These are phyloP conservation scores for Salix suchowensis DNA, from an alignment of 345 rosid species.

Conservation along the genomic window DNA sequence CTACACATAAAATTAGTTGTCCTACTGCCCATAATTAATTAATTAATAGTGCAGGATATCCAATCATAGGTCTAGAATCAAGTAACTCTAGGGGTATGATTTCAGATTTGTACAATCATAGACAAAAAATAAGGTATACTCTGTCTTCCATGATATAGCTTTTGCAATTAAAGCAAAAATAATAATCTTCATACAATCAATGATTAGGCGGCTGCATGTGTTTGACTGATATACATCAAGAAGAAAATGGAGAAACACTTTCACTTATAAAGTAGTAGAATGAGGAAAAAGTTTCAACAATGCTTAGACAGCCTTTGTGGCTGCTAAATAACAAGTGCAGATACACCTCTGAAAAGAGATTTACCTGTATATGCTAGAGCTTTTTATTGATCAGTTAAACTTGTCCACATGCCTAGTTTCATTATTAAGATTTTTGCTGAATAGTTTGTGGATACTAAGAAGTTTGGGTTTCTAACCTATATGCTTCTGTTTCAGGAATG, in stretches of 20 bases:
- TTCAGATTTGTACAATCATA: neutral
- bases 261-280: no score
- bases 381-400: neutral
- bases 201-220: no score
- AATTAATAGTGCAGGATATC: neutral
- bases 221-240: no score
- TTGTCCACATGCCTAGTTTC: neutral
- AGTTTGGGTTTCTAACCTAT: slow-evolving; percentile 12
- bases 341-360: no score
- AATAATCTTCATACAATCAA: no score
- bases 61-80: neutral
- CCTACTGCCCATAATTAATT: neutral
- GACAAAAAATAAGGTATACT: neutral
- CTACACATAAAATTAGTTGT: neutral
- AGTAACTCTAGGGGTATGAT: neutral
- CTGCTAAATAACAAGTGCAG: no score
- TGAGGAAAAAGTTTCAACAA: no score
- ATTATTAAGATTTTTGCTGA: neutral
- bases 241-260: no score
- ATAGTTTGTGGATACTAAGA: neutral
- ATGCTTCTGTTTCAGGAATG: slow-evolving; percentile 68
- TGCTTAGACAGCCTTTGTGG: no score
- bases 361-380: neutral
- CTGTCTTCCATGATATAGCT: neutral
- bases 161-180: neutral